These are phyloP conservation scores for Candida awuae DNA, from an alignment of 805 yeast genomes.

Conservation along the genomic window DNA sequence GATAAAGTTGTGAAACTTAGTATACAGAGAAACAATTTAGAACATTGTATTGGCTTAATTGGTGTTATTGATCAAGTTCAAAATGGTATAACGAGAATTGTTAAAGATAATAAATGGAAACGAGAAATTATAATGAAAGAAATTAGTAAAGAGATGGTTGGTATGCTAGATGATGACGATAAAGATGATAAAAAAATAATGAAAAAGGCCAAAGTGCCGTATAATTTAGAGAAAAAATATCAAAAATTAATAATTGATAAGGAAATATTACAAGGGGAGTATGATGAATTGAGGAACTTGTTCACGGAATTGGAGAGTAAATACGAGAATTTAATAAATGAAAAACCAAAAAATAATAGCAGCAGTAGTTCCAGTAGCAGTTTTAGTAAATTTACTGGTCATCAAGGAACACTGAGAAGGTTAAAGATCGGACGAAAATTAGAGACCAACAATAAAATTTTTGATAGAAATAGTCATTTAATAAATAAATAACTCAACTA, in stretches of 20 bases:
- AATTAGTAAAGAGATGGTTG: background rate
- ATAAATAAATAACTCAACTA: background rate
- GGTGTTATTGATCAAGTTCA: background rate
- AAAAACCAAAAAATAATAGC: background rate
- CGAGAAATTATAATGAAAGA: background rate
- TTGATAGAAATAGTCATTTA: background rate
- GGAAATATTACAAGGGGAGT: background rate
- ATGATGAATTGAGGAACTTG: background rate
- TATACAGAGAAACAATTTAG: background rate
- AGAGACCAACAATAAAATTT: background rate
- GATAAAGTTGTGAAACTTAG: background rate
- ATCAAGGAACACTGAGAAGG: background rate
- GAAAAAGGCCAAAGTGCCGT: background rate
- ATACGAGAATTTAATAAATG: background rate
- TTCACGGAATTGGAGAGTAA: background rate
- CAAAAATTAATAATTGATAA: constrained; percentile 2
- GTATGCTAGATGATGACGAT: background rate
- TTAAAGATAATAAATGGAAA: background rate
- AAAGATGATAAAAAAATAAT: background rate
- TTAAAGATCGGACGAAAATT: background rate
- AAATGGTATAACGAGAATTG: background rate
- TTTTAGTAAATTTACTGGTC: background rate
- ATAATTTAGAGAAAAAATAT: background rate
- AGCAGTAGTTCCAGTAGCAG: background rate
- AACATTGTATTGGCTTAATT: background rate